Evolutionary conservation across 2,329 filamentous ascomycete species (phyloP).

Genomic region (Fusarium lyarnte): DNA sequence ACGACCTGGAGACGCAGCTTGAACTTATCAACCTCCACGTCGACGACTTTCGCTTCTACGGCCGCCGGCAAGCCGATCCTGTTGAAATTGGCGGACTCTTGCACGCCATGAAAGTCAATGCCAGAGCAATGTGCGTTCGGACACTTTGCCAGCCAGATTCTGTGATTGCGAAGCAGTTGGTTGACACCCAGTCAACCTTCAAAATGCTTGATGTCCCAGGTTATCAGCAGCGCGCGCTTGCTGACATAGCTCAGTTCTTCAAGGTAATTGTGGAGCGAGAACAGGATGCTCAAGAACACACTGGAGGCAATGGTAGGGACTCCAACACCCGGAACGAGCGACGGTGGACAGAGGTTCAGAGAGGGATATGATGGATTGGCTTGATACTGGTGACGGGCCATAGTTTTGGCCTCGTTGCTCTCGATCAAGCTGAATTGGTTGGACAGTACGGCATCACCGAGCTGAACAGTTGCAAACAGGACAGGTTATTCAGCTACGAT

Average conservation of each 20-base stretch:
- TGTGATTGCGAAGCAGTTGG: constrained; percentile 66
- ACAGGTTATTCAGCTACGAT: neutral
- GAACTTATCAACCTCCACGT: constrained; percentile 62
- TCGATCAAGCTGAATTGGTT: neutral
- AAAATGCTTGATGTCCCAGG: constrained; percentile 59
- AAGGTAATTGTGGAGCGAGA: constrained; percentile 61
- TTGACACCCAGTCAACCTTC: constrained; percentile 62
- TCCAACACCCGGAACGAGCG: constrained; percentile 1
- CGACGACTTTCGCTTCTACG: constrained; percentile 65
- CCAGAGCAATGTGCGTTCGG: constrained; percentile 61
- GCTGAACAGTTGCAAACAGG: neutral
- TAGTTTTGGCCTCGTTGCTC: neutral
- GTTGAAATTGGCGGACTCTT: constrained; percentile 59
- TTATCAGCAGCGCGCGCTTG: constrained; percentile 56
- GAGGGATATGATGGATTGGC: neutral
- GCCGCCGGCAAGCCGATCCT: constrained; percentile 54
- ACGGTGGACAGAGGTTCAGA: constrained; percentile 11
- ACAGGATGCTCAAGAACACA: constrained; percentile 42
- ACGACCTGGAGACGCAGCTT: constrained; percentile 69
- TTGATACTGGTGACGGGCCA: neutral
- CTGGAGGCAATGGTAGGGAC: constrained; percentile 23
- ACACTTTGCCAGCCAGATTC: constrained; percentile 68
- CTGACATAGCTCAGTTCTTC: constrained; percentile 64
- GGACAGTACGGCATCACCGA: neutral
- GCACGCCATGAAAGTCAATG: constrained; percentile 62